These are phyloP conservation scores for Cystobasidium slooffiae DNA, from an alignment of 1,284 basidiomycete species.

Conservation along the genomic window DNA sequence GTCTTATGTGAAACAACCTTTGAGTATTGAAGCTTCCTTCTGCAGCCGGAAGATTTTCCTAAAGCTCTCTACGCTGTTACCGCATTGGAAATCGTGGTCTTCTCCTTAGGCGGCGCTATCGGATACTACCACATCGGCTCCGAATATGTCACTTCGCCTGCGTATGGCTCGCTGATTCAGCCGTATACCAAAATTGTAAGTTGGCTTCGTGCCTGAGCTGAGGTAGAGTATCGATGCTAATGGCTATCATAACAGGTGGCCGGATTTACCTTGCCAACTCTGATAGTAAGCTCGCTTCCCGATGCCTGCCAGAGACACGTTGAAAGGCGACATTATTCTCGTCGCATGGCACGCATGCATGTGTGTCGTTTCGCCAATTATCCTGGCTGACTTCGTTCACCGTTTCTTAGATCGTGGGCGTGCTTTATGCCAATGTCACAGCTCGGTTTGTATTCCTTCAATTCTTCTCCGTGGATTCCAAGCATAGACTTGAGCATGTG, in stretches of 20 bases:
- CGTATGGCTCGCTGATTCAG: conserved; percentile 32
- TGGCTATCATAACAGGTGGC: conserved; percentile 42
- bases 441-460: conserved; percentile 64
- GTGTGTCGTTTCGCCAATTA: neutral
- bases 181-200: conserved; percentile 36
- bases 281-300: conserved; percentile 56
- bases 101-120: conserved; percentile 67
- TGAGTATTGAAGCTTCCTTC: conserved; percentile 61
- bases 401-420: conserved; percentile 53
- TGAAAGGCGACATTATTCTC: no score
- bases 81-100: conserved; percentile 65
- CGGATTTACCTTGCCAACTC: conserved; percentile 62
- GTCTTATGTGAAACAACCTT: neutral
- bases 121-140: conserved; percentile 64
- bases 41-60: conserved; percentile 65
- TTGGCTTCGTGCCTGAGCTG: neutral
- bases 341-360: no score
- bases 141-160: conserved; percentile 38
- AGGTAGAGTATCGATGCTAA: no score
- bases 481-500: conserved; percentile 47
- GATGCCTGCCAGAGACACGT: neutral
- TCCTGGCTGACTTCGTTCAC: neutral
- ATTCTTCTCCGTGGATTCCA: conserved; percentile 56
- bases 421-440: conserved; percentile 59
- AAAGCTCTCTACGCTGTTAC: conserved; percentile 59